Evolutionary conservation across 148 eudicot genomes (phyloP).

Genomic region (Chenopodium album): DNA sequence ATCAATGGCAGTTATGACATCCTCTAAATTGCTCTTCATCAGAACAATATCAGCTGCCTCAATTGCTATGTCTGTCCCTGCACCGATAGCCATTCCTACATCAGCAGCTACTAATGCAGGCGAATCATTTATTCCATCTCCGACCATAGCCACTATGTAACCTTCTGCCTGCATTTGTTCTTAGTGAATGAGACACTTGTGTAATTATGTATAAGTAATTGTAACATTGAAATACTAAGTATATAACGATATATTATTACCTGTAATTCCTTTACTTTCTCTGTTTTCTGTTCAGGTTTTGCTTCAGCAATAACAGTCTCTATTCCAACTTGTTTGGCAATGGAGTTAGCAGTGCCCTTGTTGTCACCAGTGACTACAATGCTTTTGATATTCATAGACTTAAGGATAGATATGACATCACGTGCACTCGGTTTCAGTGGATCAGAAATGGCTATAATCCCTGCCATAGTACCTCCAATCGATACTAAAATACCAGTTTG

Average conservation of each 20-base stretch:
- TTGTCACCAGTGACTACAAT: slow-evolving; percentile 95
- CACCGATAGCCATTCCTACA: slow-evolving; percentile 98
- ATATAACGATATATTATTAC: slow-evolving; percentile 27
- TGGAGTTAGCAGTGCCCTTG: slow-evolving; percentile 84
- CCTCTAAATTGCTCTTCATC: slow-evolving; percentile 85
- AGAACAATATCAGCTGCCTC: slow-evolving; percentile 97
- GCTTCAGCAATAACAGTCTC: slow-evolving; percentile 83
- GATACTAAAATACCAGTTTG: slow-evolving; percentile 88
- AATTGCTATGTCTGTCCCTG: slow-evolving; percentile 96
- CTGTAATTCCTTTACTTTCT: slow-evolving; percentile 85
- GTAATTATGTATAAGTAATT: background rate
- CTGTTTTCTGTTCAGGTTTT: slow-evolving; percentile 81
- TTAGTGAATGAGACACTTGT: background rate
- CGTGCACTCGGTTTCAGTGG: slow-evolving; percentile 77
- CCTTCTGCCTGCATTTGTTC: slow-evolving; percentile 58
- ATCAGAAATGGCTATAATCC: slow-evolving; percentile 75
- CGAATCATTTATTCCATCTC: slow-evolving; percentile 98
- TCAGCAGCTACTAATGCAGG: slow-evolving; percentile 97
- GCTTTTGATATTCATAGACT: slow-evolving; percentile 73
- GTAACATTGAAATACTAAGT: background rate
- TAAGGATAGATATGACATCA: slow-evolving; percentile 74
- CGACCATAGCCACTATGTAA: slow-evolving; percentile 86
- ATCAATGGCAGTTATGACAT: slow-evolving; percentile 88
- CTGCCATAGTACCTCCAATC: slow-evolving; percentile 54
- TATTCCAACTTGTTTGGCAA: slow-evolving; percentile 84